Evolutionary conservation across 192 early-diverging fungal species (phyloP), one percentile per base, ranked within the genome.

Genomic region (Coemansia biformis): DNA sequence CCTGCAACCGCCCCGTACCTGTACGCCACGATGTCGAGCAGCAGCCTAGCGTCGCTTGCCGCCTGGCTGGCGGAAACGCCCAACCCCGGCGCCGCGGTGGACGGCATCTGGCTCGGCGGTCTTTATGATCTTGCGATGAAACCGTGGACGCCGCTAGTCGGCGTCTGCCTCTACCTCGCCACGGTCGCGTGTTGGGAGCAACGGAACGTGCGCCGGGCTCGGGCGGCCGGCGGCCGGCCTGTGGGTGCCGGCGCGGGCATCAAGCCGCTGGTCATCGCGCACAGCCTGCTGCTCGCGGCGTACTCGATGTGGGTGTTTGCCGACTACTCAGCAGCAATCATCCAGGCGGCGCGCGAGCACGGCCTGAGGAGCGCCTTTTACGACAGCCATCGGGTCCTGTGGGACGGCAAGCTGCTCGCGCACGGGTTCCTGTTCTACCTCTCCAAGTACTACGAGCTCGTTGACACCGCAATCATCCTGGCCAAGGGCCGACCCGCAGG

Each of bases 401-500:
- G 87, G 82, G 77, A 79, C 40, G 60, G 69, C 44, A 69, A 75
- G 42, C 80, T 90, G 32, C 81, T 78, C 28, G 84, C 83, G 67
- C 89, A 84, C 74, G 83, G 85, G 13, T 90, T 85, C 33, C 56
- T 88, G 46, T 92, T 92, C 69, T 92, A 92, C 68, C 82, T 92
- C 29, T 87, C 85, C 50, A 89, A 89, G 69, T 87, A 82, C 66
- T 92, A 90, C 68, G 90, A 92, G 71, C 78, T 92, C 45, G 68
- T 92, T 43, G 90, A 92, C 61, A 92, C 90, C 22, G 78, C 80
- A 34, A 90, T 92, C 59, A 86, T 92, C 38, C 74, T 92, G 28
- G 36, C 84, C 36, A 90, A 92, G 70, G 87, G 87, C 37, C 61
- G 70, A 28, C 24, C 37, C 32, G 84, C 85, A 0, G 84, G 84